These are phyloP conservation scores for Epichloe hybrida DNA, from an alignment of 2,329 filamentous ascomycete species.

Conservation along the genomic window DNA sequence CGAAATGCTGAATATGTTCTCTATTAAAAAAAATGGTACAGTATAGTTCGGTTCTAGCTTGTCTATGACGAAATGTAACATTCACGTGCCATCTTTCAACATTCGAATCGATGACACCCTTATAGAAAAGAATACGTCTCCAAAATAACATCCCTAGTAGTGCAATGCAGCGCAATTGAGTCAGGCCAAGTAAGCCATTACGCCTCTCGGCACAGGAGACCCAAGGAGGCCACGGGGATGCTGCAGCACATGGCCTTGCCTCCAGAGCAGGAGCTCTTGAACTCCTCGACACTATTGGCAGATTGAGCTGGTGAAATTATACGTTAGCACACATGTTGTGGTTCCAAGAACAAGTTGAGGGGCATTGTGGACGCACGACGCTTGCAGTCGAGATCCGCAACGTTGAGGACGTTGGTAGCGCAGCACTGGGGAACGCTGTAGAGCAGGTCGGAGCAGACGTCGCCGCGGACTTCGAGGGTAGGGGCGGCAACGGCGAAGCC, in stretches of 20 bases:
- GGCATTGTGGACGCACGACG: constrained; percentile 1
- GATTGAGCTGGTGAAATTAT: background rate
- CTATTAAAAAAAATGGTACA: background rate
- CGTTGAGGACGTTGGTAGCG: background rate
- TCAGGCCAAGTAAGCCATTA: background rate
- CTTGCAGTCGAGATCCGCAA: constrained; percentile 5
- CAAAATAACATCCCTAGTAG: background rate
- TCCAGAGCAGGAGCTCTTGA: constrained; percentile 1
- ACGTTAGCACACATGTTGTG: background rate
- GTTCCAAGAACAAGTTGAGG: background rate
- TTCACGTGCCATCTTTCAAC: background rate
- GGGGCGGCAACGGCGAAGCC: constrained; percentile 1
- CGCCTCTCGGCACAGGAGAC: background rate
- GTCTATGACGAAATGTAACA: background rate
- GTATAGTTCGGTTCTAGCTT: background rate
- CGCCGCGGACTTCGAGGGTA: background rate
- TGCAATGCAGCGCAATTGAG: too few species aligned
- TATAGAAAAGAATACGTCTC: background rate
- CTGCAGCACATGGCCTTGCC: constrained; percentile 5
- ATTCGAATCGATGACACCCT: background rate
- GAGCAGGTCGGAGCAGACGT: background rate
- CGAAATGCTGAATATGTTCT: background rate
- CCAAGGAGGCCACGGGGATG: constrained; percentile 1
- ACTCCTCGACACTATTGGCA: constrained; percentile 1
- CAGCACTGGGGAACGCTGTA: constrained; percentile 7